A percentile compares a stretch with the other conserved stretches of the same genome.
These are phyloP conservation scores for Aspergillus versicolor DNA, from an alignment of 2,329 filamentous ascomycete genomes.

Conservation along the genomic window DNA sequence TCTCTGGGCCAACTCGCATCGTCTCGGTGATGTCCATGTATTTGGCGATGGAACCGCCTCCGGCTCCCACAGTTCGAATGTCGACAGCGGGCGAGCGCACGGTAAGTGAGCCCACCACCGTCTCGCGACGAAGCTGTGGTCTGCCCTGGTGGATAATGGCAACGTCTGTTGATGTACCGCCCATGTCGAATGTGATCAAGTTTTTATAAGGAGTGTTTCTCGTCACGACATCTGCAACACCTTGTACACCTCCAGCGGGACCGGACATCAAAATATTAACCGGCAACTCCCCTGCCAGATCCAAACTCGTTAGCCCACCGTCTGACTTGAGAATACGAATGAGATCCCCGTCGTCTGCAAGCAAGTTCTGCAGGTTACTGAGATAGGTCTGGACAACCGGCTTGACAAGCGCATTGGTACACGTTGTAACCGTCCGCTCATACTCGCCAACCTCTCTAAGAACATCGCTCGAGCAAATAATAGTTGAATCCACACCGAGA, in stretches of 20 bases:
- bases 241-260: constrained; percentile 51
- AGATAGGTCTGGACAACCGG: constrained; percentile 50
- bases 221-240: constrained; percentile 48
- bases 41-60: constrained; percentile 50
- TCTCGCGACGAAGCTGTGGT: constrained; percentile 48
- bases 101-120: constrained; percentile 44
- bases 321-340: constrained; percentile 53
- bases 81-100: constrained; percentile 51
- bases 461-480: constrained; percentile 49
- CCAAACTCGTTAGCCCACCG: constrained; percentile 48
- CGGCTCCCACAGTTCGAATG: constrained; percentile 51
- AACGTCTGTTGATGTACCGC: constrained; percentile 52
- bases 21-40: constrained; percentile 50
- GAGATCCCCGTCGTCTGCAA: constrained; percentile 42
- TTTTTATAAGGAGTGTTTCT: constrained; percentile 49
- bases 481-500: constrained; percentile 43
- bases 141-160: constrained; percentile 46
- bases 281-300: constrained; percentile 46
- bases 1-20: constrained; percentile 53
- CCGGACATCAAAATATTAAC: constrained; percentile 53
- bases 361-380: constrained; percentile 39
- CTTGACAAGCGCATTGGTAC: constrained; percentile 50
- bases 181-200: constrained; percentile 52
- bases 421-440: constrained; percentile 50
- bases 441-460: constrained; percentile 51